Conservation (phyloP, 2,329 filamentous ascomycete species). For the Fusarium stilboides region DNA sequence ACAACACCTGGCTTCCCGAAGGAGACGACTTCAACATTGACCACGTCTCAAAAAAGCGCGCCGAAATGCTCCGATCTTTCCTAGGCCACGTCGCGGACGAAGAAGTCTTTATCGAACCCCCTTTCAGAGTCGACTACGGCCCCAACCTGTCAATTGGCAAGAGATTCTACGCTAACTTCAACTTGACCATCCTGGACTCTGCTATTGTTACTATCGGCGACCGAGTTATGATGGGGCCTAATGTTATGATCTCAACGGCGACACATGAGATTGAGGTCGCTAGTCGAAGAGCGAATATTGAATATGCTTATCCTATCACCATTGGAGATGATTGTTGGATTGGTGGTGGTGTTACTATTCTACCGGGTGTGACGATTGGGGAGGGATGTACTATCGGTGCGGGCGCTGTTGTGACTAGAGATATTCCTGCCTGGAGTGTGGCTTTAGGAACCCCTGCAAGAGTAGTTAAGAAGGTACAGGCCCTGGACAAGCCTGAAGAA, state of each 20-base stretch:
- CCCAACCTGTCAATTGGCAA: constrained; percentile 72
- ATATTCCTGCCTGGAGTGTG: constrained; percentile 55
- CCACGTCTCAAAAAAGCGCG: constrained; percentile 46
- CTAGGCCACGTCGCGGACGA: constrained; percentile 61
- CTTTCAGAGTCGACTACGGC: constrained; percentile 73
- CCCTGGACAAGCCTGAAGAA: not conserved
- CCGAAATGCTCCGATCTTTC: constrained; percentile 60
- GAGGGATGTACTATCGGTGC: constrained; percentile 82
- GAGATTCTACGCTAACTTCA: constrained; percentile 72
- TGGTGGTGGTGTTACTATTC: constrained; percentile 79
- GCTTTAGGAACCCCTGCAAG: constrained; percentile 57
- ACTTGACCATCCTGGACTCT: constrained; percentile 65
- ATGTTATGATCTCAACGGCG: constrained; percentile 66
- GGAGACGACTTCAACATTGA: constrained; percentile 39
- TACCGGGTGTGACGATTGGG: constrained; percentile 85
- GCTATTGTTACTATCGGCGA: constrained; percentile 67
- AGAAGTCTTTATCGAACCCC: constrained; percentile 70
- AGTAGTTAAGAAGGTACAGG: constrained; percentile 48
- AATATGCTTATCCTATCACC: constrained; percentile 63
- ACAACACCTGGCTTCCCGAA: constrained; percentile 66
- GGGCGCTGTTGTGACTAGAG: constrained; percentile 83
- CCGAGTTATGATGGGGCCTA: constrained; percentile 66
- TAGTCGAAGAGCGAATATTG: constrained; percentile 62
- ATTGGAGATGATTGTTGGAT: constrained; percentile 75
- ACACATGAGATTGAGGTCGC: constrained; percentile 67